Base-by-base conservation (phyloP, 2,329 filamentous ascomycete species). In the Penicillium sp. region DNA sequence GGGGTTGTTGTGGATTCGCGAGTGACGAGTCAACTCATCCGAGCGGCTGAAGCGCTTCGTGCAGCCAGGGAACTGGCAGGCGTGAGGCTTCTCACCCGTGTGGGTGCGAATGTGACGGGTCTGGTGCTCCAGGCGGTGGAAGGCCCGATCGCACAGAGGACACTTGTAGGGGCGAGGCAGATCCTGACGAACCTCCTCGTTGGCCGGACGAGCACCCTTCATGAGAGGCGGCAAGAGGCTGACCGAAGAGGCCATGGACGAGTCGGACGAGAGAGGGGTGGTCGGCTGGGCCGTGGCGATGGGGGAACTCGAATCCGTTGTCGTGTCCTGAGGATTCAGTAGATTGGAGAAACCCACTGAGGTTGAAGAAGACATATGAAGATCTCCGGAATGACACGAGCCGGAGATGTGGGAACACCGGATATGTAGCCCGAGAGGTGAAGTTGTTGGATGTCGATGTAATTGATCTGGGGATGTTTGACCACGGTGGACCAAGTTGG, bases 141-240 rank as follows among this genome's bases (percentile, higher is more conserved):
- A 98, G 52, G 93, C 91, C 79, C 96, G 95, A 64, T 96, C 91
- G 76, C 93, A 98, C 54, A 98, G 82, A 52, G 91, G 90, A 72
- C 91, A 98, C 77, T 97, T 97, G 83, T 98, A 98, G 0, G 91
- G 91, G 48, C 93, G 85, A 50, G 93, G 93, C 46, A 97, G 81
- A 71, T 97, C 91, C 76, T 78, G 88, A 71, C 71, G 81, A 28
- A 65, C 60, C 53, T 70, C 67, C 64, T 88, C 82, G 49, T 83
- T 79, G 56, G 76, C 77, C 39, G 82, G 81, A 41, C 83, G 65
- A 44, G 66, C 60, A 48, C 70, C 69, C 53, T 70, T 70, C 56
- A 73, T 66, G 43, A 73, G 62, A 24, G 71, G 70, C 39, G 73
- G 73, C 49, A 75, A 54, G 34, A 73, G 60, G 54, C 71, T 71